Evolutionary conservation across 306 rosid genomes (phyloP), one percentile per base, ranked within the genome.

Genomic region (Pachyrhizus erosus): DNA sequence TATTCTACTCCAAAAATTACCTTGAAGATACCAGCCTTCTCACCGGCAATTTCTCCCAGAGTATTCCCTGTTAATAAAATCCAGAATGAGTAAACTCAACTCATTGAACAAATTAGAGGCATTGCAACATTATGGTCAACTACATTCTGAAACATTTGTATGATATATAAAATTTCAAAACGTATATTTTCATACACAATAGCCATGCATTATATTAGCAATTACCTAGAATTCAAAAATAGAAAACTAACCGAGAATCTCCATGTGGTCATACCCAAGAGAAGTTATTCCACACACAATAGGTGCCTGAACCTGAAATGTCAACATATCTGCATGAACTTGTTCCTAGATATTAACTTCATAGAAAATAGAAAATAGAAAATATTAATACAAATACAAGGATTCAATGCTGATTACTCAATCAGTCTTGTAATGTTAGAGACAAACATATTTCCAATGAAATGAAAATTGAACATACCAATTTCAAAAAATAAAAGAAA

Each of bases 201-300:
- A 73, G 76, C 15, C 5, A 70, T 46, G 76, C 61, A 54, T 73
- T 21, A 75, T 18, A 29, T 75, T 26, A 45, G 60, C 43, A 9
- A 81, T 58, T 60, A 82, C 83, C 78, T 43, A 81, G 75, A 62
- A 48, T 37, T 77, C 31, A 81, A 88, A 86, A 81, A 77, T 77
- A 83, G 73, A 82, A 89, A 83, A 90, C 98, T 93, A 80, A 95
- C 99, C 99, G 81, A 95, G 99, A 88, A 95, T 90, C 90, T 95
- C 99, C 98, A 93, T 92, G 92, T 96, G 99, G 83, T 96, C 99
- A 87, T 93, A 96, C 82, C 99, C 99, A 78, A 96, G 97, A 78
- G 99, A 93, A 68, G 98, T 78, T 88, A 93, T 87, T 76, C 98
- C 99, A 82, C 99, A 96, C 9, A 93, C 99, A 49, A 89, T 80